Percentiles rank a stretch among this genome's conserved stretches.
These are phyloP conservation scores for Viola odorata DNA, from an alignment of 345 rosid genomes.

Conservation along the genomic window DNA sequence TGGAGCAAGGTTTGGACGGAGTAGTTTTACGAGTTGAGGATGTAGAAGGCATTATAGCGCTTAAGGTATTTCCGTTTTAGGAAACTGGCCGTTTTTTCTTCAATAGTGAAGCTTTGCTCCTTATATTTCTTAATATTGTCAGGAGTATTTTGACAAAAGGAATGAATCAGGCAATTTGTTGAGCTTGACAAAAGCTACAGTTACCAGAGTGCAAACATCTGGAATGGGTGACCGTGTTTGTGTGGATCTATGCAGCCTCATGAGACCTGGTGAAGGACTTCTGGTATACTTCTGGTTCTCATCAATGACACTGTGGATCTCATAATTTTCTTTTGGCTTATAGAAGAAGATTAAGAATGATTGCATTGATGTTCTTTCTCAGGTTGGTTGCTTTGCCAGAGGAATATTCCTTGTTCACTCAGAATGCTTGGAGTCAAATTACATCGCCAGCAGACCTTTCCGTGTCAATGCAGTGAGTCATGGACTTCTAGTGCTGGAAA, in stretches of 20 bases:
- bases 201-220: conserved; percentile 47
- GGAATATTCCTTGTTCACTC: conserved; percentile 91
- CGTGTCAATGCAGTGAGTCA: conserved; percentile 80
- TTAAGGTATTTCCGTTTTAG: conserved; percentile 46
- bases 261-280: conserved; percentile 92
- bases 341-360: conserved; percentile 2
- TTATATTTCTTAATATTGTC: conserved; percentile 31
- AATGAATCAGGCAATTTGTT: conserved; percentile 48
- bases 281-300: conserved; percentile 40
- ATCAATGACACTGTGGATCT: background rate
- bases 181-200: conserved; percentile 53
- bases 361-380: background rate
- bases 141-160: conserved; percentile 81
- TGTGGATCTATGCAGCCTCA: conserved; percentile 91
- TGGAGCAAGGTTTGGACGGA: conserved; percentile 83
- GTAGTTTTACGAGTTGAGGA: conserved; percentile 60
- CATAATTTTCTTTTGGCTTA: background rate
- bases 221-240: conserved; percentile 95
- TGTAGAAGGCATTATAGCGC: conserved; percentile 49
- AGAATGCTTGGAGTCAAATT: conserved; percentile 80
- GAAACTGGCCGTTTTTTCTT: conserved; percentile 3
- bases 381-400: conserved; percentile 93
- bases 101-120: conserved; percentile 15
- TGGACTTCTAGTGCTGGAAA: background rate
- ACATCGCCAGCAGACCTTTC: conserved; percentile 88